These are phyloP conservation scores for Taxawa tesnikishii DNA, from an alignment of 2,329 filamentous ascomycete genomes.

Conservation along the genomic window DNA sequence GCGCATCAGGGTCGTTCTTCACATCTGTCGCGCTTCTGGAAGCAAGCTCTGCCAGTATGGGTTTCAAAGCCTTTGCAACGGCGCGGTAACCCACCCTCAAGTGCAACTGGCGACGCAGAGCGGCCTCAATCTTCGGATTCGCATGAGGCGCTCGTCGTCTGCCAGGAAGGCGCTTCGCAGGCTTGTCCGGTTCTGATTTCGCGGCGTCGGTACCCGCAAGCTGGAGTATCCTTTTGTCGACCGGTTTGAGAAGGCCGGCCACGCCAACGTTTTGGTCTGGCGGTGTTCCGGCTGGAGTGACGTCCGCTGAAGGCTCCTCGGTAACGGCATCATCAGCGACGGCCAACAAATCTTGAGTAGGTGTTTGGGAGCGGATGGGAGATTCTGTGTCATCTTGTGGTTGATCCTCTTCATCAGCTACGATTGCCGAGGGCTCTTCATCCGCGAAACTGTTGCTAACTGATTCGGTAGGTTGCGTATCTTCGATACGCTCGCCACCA, in stretches of 20 bases:
- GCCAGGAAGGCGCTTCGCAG: conserved; percentile 14
- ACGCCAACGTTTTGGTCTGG: conserved; percentile 1
- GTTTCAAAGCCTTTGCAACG: conserved; percentile 51
- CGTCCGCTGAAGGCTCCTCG: not conserved
- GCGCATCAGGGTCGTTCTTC: conserved; percentile 39
- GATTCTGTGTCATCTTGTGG: conserved; percentile 2
- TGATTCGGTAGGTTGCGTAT: too few species aligned
- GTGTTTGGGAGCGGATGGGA: too few species aligned
- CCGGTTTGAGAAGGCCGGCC: not conserved
- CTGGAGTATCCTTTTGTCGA: not conserved
- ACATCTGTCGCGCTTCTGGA: conserved; percentile 47
- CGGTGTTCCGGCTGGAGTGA: conserved; percentile 3
- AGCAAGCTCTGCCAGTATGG: conserved; percentile 53
- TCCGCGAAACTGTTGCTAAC: too few species aligned
- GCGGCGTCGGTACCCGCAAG: not conserved
- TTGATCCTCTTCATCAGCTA: not conserved
- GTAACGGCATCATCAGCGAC: too few species aligned
- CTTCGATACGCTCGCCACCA: conserved; percentile 12
- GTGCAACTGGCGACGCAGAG: conserved; percentile 47
- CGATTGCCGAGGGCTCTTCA: conserved; percentile 11
- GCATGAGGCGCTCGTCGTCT: conserved; percentile 35
- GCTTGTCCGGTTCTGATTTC: conserved; percentile 6
- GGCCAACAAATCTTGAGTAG: too few species aligned
- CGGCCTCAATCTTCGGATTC: conserved; percentile 31
- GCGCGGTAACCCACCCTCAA: conserved; percentile 54